Evolutionary conservation across 2,329 filamentous ascomycete species (phyloP), one percentile per base, ranked within the genome.

Genomic region (Ophiostoma perfectum): DNA sequence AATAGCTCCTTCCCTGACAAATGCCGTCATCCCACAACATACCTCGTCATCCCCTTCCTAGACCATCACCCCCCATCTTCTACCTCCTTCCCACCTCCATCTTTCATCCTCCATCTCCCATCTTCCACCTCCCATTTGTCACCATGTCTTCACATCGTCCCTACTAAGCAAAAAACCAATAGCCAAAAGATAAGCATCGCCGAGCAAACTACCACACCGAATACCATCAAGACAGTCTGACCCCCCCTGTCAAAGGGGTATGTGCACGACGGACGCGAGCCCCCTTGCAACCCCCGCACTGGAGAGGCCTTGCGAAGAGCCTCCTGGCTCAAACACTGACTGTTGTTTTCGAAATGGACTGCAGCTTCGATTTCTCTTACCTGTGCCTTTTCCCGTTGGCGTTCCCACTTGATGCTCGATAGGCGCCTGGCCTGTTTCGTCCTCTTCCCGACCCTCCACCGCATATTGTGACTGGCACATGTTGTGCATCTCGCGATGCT

Each of bases 361-460:
- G 16, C 18, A 12, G 49, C n/a, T 18, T 27, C n/a, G 6, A 27
- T 55, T 18, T 16, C n/a, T 18, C 27, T 14, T 55, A 39, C 5
- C 52, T 60, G 55, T 60, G 27, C 27, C 9, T 6, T 5, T 16
- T 60, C 55, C 9, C 38, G 12, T 60, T 12, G 27, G 55, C 38
- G 27, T 16, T 60, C 11, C 6, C 11, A 38, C 8, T 14, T 12
- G 42, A 36, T 36, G 27, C 27, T 60, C 14, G 55, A 38, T 60
- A 60, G 55, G 27, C 55, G 55, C 55, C 55, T 14, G 55, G 55
- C 55, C 27, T 60, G 55, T 60, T 60, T 60, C 27, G 55, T 14
- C 11, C 38, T 38, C 38, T 60, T 12, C 38, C 55, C 55, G 55
- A 38, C 16, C 12, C 38, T 27, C 55, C 27, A 38, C 16, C 4